A percentile compares a stretch with the other conserved stretches of the same genome.
phyloP scores from a whole-genome alignment of 345 rosid species.

The Ricinus communis region DNA sequence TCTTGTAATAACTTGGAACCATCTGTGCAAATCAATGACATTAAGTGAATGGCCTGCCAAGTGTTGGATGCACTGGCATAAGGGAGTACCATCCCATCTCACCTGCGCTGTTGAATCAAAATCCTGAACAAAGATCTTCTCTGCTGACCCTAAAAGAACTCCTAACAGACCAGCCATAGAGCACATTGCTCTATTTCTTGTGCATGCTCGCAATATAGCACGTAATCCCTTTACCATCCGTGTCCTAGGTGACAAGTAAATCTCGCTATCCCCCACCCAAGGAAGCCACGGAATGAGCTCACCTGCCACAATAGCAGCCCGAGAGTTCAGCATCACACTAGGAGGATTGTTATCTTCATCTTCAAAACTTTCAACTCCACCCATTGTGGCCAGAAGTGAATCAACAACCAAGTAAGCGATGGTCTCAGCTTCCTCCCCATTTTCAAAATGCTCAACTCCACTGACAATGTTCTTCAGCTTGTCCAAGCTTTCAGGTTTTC shows the following conservation, averaged over 20 bases:
- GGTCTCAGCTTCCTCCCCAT: slow-evolving; percentile 75
- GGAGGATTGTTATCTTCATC: slow-evolving; percentile 95
- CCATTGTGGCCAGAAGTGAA: slow-evolving; percentile 98
- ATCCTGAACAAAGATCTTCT: slow-evolving; percentile 69
- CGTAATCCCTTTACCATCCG: slow-evolving; percentile 93
- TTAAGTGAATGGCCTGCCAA: slow-evolving; percentile 87
- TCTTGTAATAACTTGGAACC: slow-evolving; percentile 71
- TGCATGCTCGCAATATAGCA: slow-evolving; percentile 88
- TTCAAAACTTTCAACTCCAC: slow-evolving; percentile 99
- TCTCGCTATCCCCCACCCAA: slow-evolving; percentile 59
- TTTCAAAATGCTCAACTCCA: slow-evolving; percentile 71
- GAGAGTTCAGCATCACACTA: slow-evolving; percentile 94
- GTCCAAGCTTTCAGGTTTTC: slow-evolving; percentile 86
- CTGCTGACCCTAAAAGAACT: slow-evolving; percentile 82
- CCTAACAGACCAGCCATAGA: slow-evolving; percentile 85
- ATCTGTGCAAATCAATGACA: slow-evolving; percentile 76
- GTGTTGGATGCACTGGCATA: slow-evolving; percentile 82
- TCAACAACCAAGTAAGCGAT: slow-evolving; percentile 85
- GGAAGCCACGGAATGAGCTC: slow-evolving; percentile 95
- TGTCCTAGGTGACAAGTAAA: slow-evolving; percentile 87
- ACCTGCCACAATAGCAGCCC: slow-evolving; percentile 95
- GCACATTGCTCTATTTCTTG: slow-evolving; percentile 99
- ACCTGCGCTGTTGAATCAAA: slow-evolving; percentile 40
- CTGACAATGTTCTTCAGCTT: slow-evolving; percentile 84
- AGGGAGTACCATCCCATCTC: slow-evolving; percentile 75